Percentiles rank a stretch among this genome's conserved stretches.
Evolutionary conservation across 2,329 filamentous ascomycete genomes (phyloP).

Genomic region (Exophiala aquamarina): DNA sequence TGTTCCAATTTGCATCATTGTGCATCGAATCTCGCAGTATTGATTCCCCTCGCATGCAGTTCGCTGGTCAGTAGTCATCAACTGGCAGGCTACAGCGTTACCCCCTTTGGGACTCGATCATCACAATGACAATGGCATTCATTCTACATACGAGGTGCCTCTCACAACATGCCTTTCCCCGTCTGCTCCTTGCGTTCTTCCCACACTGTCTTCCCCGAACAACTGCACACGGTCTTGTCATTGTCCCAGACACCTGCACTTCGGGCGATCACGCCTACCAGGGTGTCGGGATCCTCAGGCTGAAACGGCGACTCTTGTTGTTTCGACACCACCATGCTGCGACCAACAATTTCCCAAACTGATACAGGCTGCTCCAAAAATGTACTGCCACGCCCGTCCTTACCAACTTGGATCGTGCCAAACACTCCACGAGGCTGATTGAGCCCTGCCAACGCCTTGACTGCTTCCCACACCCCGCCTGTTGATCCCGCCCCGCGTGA

Average conservation of each 20-base stretch:
- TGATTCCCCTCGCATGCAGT: not conserved
- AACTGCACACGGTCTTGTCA: conserved; percentile 96
- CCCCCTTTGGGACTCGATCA: not conserved
- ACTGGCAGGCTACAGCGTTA: not conserved
- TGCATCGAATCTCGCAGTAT: conserved; percentile 5
- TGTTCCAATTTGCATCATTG: conserved; percentile 14
- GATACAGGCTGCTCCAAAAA: conserved; percentile 81
- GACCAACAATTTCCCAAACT: conserved; percentile 95
- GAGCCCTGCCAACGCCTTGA: conserved; percentile 41
- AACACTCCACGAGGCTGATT: conserved; percentile 61
- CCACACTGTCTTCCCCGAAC: conserved; percentile 97
- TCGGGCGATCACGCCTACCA: conserved; percentile 90
- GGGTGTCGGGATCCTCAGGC: conserved; percentile 76
- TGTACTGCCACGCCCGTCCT: conserved; percentile 72
- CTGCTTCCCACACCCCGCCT: conserved; percentile 74
- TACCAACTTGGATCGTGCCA: conserved; percentile 72
- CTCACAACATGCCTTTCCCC: conserved; percentile 82
- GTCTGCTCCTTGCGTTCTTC: conserved; percentile 92
- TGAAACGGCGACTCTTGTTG: conserved; percentile 61
- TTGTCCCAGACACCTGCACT: conserved; percentile 99
- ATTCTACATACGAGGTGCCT: not conserved
- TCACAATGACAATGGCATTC: too few relatives aligned
- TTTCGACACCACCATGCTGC: conserved; percentile 83
- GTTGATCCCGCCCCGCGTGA: conserved; percentile 79
- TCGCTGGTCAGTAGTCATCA: conserved; percentile 6